Percentiles rank a stretch among this genome's conserved stretches.
Evolutionary conservation across 2,329 filamentous ascomycete genomes (phyloP).

Genomic region (Eutypa lata): DNA sequence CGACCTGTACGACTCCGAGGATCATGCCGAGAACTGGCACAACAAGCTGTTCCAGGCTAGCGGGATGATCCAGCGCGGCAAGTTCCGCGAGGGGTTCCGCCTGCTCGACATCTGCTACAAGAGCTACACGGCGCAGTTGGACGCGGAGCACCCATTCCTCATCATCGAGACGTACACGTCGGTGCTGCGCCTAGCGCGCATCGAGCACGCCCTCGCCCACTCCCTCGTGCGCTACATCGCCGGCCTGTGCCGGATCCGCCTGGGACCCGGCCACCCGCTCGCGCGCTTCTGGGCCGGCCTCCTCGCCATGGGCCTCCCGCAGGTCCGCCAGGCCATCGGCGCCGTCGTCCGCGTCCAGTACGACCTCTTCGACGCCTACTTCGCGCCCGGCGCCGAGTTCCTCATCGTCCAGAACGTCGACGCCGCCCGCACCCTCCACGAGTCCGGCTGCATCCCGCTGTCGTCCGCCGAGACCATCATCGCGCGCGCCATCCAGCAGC

Average conservation of each 20-base stretch:
- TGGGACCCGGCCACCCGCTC: constrained; percentile 4
- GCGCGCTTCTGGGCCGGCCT: constrained; percentile 5
- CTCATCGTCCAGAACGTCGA: background rate
- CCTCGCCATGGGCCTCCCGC: background rate
- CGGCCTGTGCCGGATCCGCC: constrained; percentile 3
- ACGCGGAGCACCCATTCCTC: constrained; percentile 3
- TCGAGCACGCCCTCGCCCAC: constrained; percentile 2
- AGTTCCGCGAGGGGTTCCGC: background rate
- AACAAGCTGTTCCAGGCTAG: background rate
- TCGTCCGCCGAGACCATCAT: background rate
- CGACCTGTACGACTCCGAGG: background rate
- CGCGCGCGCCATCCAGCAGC: background rate
- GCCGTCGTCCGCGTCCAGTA: background rate
- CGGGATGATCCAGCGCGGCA: background rate
- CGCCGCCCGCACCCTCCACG: background rate
- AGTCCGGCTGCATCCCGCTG: background rate
- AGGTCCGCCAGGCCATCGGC: background rate
- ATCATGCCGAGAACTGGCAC: background rate
- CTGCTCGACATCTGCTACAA: constrained; percentile 2
- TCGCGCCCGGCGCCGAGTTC: background rate
- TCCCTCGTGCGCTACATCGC: constrained; percentile 7
- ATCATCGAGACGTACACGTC: constrained; percentile 1
- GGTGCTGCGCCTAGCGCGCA: background rate
- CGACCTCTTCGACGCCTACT: background rate
- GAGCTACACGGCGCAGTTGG: background rate